Base-by-base conservation (phyloP, 352 stramenopile genomes). In the Peronospora belbahrii region DNA sequence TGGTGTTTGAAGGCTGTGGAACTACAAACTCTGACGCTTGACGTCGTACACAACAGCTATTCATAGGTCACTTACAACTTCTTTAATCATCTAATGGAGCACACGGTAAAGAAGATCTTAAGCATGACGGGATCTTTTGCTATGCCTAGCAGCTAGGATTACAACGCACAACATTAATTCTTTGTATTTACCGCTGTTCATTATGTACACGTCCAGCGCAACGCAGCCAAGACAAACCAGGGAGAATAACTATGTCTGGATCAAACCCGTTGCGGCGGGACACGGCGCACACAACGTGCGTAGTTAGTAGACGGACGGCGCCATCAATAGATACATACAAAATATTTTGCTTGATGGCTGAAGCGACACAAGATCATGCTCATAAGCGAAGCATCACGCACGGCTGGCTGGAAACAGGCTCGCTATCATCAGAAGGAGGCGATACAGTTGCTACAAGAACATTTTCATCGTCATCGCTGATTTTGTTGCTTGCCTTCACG, bases 1-100 rank as follows among this genome's bases (percentile, higher is more conserved):
- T 63, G 18, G 17, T 70, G n/a, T 32, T 24, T 88, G 3, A 56
- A 67, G 0, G 10, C 23, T 5, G 25, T 50, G 1, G 39, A 84
- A 45, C 54, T 83, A 1, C 54, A 28, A 14, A 35, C 40, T 3
- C 32, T 63, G 18, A 14, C 67, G n/a, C 38, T 74, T 17, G 27
- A 48, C 14, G 31, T 23, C 18, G 19, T 22, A 4, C 24, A 40
- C 11, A 28, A 28, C 24, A 9, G 24, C 11, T 28, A 28, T 28
- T 11, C 24, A 28, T 28, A 28, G 24, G 24, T n/a, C n/a, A n/a
- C 24, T 28, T 10, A 11, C 24, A 28, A 40, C 14, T 22, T 11
- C 0, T 17, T 19, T 11, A 6, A 36, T 13, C 2, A 18, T 15
- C 9, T 6, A 19, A 18, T 15, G 11, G 9, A 18, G n/a, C 31